phyloP scores from a whole-genome alignment of 2,329 filamentous ascomycete genomes.

The Pestalotiopsis sp. region DNA sequence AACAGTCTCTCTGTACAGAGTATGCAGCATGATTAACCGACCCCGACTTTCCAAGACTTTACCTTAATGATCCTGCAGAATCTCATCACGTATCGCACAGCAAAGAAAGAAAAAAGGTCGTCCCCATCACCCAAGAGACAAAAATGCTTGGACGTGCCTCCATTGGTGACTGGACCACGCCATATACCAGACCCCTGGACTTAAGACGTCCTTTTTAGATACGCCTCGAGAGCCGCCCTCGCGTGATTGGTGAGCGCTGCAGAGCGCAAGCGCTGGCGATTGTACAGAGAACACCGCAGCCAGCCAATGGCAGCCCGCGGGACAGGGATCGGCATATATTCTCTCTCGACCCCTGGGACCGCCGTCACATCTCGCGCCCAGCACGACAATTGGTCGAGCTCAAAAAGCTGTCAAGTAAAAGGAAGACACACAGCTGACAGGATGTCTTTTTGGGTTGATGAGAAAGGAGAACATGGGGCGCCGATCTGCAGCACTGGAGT shows the following conservation, averaged over 20 bases:
- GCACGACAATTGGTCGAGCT: neutral
- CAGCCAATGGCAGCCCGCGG: neutral
- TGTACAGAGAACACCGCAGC: neutral
- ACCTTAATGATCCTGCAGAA: neutral
- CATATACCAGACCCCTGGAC: neutral
- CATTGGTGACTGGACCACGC: conserved; percentile 1
- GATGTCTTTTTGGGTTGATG: neutral
- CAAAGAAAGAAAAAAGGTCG: neutral
- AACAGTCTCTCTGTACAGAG: neutral
- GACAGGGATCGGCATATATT: conserved; percentile 6
- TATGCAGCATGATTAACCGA: neutral
- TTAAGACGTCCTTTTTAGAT: conserved; percentile 5
- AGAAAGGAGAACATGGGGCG: neutral
- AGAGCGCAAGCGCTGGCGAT: conserved; percentile 6
- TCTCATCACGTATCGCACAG: neutral
- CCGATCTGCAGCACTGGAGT: neutral
- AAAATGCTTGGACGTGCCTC: neutral
- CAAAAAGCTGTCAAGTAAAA: neutral
- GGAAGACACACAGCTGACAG: too few species aligned
- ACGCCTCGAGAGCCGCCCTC: neutral
- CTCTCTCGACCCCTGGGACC: neutral
- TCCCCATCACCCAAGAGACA: neutral
- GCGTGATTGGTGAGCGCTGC: neutral
- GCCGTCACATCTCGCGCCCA: conserved; percentile 8
- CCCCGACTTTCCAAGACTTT: neutral